Evolutionary conservation across 164 flowering plant species (phyloP).

Genomic region (Magnolia sinica): DNA sequence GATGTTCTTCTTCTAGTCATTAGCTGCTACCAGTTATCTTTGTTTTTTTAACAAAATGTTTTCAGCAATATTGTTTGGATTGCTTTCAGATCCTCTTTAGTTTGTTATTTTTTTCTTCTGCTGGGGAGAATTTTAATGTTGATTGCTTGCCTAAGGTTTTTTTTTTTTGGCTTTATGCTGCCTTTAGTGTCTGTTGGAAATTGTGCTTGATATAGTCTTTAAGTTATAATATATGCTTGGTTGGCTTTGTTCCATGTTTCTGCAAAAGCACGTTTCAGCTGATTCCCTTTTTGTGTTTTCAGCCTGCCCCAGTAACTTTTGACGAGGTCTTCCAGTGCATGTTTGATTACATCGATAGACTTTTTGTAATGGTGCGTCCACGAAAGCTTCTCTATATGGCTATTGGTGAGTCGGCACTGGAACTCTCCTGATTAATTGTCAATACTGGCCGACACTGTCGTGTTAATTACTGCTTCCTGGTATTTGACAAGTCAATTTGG

Average conservation of each 20-base stretch:
- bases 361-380: conserved; percentile 93
- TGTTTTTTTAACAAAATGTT: too few relatives aligned
- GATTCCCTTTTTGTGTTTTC: conserved; percentile 22
- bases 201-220: too few relatives aligned
- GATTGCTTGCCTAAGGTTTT: too few relatives aligned
- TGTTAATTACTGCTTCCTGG: not conserved
- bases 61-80: too few relatives aligned
- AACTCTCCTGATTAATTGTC: not conserved
- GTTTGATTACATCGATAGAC: conserved; percentile 90
- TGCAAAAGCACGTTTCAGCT: not conserved
- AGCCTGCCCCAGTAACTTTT: conserved; percentile 92
- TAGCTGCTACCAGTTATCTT: too few relatives aligned
- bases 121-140: too few relatives aligned
- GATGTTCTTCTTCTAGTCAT: too few relatives aligned
- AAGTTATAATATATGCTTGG: not conserved
- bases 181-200: too few relatives aligned
- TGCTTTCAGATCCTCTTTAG: too few relatives aligned
- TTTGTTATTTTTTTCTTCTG: too few relatives aligned
- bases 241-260: not conserved
- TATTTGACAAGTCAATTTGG: not conserved
- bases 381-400: conserved; percentile 91
- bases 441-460: not conserved
- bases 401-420: conserved; percentile 57
- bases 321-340: conserved; percentile 92
- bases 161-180: too few relatives aligned